Conservation (phyloP, 1,284 basidiomycete species). For the Meripilus lineatus region DNA sequence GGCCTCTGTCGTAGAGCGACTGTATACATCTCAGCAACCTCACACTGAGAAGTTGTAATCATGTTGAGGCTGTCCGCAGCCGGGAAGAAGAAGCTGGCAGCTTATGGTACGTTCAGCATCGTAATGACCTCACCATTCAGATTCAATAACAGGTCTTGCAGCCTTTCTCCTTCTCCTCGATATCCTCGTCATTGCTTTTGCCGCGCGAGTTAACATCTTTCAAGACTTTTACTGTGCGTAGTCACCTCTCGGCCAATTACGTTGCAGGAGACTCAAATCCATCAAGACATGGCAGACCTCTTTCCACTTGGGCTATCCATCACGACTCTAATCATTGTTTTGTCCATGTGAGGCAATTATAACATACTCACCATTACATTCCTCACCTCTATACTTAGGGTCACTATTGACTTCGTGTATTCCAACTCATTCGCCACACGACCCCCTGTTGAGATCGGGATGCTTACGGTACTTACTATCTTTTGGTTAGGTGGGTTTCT, state of each 20-base stretch:
- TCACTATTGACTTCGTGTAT: constrained; percentile 38
- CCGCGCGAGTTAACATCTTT: constrained; percentile 49
- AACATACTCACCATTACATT: too few species aligned
- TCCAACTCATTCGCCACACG: constrained; percentile 39
- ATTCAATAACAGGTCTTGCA: constrained; percentile 17
- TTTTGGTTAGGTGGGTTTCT: constrained; percentile 47
- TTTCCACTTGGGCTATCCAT: constrained; percentile 56
- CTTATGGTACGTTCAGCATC: neutral
- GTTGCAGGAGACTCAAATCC: neutral
- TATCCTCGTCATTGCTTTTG: constrained; percentile 47
- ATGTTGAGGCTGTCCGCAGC: too few species aligned
- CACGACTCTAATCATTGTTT: constrained; percentile 40
- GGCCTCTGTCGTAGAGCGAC: too few species aligned
- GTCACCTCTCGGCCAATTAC: neutral
- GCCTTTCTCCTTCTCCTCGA: constrained; percentile 41
- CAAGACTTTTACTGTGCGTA: constrained; percentile 56
- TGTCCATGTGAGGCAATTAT: constrained; percentile 35
- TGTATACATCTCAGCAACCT: too few species aligned
- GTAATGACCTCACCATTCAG: neutral
- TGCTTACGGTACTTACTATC: constrained; percentile 40
- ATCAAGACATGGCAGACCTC: constrained; percentile 48
- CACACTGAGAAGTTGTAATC: too few species aligned
- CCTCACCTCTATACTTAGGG: constrained; percentile 31
- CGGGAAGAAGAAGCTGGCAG: constrained; percentile 5
- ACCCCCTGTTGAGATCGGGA: constrained; percentile 42